Conservation (phyloP, 2,329 filamentous ascomycete genomes). For the Chaetomiaceae sp. region DNA sequence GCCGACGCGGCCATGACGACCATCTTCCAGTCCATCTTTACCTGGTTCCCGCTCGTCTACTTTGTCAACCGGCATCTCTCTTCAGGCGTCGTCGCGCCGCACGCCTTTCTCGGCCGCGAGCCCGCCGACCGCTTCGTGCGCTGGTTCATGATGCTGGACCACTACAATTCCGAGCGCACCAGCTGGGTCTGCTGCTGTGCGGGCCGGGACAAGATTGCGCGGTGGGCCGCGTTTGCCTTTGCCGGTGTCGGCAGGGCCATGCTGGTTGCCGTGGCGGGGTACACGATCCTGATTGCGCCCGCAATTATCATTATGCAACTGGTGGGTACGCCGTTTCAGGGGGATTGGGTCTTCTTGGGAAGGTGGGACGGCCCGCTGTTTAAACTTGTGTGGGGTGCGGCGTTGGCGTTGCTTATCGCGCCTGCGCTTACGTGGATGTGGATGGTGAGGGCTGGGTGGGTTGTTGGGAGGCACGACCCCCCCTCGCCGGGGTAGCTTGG, state of each 20-base stretch:
- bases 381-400: constrained; percentile 46
- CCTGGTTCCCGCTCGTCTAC: constrained; percentile 47
- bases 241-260: constrained; percentile 37
- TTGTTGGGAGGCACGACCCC: constrained; percentile 22
- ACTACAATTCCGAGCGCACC: background rate
- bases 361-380: constrained; percentile 47
- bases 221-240: constrained; percentile 35
- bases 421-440: constrained; percentile 48
- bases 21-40: constrained; percentile 47
- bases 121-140: constrained; percentile 34
- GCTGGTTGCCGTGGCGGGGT: constrained; percentile 36
- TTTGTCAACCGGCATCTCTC: constrained; percentile 47
- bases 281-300: constrained; percentile 42
- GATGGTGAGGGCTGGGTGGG: constrained; percentile 48
- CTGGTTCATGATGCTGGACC: constrained; percentile 43
- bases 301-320: constrained; percentile 41
- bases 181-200: constrained; percentile 7
- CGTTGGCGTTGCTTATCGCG: constrained; percentile 44
- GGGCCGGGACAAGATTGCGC: constrained; percentile 25
- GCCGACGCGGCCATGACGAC: constrained; percentile 49
- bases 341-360: constrained; percentile 42
- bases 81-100: constrained; percentile 42
- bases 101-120: constrained; percentile 34
- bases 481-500: too few species aligned
- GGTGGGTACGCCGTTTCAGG: constrained; percentile 34